Base-by-base conservation (phyloP, 805 yeast genomes). In the Yamadazyma endophytica region DNA sequence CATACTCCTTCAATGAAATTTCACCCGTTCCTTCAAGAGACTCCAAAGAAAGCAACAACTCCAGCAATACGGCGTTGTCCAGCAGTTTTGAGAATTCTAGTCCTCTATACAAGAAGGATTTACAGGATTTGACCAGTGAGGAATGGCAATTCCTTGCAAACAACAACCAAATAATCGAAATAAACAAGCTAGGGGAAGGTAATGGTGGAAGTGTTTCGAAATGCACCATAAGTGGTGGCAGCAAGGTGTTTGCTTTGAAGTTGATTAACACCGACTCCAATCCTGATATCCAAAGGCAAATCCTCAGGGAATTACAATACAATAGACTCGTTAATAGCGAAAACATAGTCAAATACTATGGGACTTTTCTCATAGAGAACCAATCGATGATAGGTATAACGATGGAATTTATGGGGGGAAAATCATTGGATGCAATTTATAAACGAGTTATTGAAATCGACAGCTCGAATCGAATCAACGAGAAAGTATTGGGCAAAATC, bases 371-470 rank as follows among this genome's bases (percentile, higher is more conserved):
- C 42, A 79, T 83, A 46, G 85, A 81, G 47, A 73, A 73, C 35
- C 77, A 73, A 39, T 83, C 88, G 17, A 77, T 88, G 49, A 88
- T 92, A 24, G 88, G 85, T 44, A 92, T 92, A 17, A 87, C 96
- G 28, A 92, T 92, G 97, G 98, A 92, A 57, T 92, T 77, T 55
- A 92, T 95, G 88, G 96, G 88, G 16, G 97, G 97, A 1, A 75
- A 77, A 25, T 86, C 96, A 3, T 60, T 92, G 37, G 97, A 92
- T 50, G 87, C 96, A 2, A 78, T 90, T n/a, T 88, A 90, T 61
- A 81, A 82, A 47, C 73, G 77, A 34, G 83, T 88, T 26, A 70
- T 79, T 29, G 63, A 68, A 24, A 65, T 84, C 33, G 70, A 65
- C 41, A 56, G 66, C 12, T 87, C 88, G 13, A 95, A 94, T 24